Conservation (phyloP, 768 basidiomycete species). For the Piloderma croceum region DNA sequence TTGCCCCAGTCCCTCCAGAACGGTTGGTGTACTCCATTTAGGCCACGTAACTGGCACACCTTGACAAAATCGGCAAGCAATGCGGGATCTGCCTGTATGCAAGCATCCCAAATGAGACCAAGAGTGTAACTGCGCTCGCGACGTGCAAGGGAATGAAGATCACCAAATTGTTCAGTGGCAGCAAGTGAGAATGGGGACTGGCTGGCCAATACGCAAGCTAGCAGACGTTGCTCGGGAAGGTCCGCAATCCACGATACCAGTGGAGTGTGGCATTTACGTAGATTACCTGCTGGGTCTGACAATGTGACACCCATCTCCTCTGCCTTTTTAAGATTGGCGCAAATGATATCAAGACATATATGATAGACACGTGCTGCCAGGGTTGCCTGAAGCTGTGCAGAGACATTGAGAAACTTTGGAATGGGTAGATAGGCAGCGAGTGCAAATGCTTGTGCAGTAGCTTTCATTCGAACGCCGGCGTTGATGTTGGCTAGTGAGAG, state of each 20-base stretch:
- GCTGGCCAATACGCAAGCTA: conserved; percentile 9
- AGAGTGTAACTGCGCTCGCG: conserved; percentile 7
- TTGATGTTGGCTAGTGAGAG: conserved; percentile 29
- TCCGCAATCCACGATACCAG: conserved; percentile 14
- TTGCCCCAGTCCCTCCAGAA: conserved; percentile 23
- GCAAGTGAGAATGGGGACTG: conserved; percentile 12
- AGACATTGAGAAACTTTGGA: conserved; percentile 21
- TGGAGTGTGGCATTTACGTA: conserved; percentile 7
- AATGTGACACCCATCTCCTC: conserved; percentile 23
- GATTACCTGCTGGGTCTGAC: conserved; percentile 17
- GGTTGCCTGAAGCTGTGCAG: conserved; percentile 19
- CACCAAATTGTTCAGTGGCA: conserved; percentile 8
- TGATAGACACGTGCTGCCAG: conserved; percentile 26
- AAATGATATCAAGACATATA: conserved; percentile 24
- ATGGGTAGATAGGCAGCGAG: conserved; percentile 27
- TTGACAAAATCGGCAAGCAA: too few relatives aligned
- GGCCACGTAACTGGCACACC: too few relatives aligned
- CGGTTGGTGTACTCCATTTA: conserved; percentile 25
- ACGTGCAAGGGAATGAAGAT: background rate
- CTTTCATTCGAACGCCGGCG: conserved; percentile 24
- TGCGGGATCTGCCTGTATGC: too few relatives aligned
- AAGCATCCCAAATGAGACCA: conserved; percentile 1
- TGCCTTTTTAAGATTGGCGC: conserved; percentile 24
- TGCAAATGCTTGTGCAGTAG: conserved; percentile 24
- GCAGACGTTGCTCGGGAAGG: conserved; percentile 9